Evolutionary conservation across 495 filamentous ascomycete species (phyloP).

Genomic region (Extremus antarcticus): DNA sequence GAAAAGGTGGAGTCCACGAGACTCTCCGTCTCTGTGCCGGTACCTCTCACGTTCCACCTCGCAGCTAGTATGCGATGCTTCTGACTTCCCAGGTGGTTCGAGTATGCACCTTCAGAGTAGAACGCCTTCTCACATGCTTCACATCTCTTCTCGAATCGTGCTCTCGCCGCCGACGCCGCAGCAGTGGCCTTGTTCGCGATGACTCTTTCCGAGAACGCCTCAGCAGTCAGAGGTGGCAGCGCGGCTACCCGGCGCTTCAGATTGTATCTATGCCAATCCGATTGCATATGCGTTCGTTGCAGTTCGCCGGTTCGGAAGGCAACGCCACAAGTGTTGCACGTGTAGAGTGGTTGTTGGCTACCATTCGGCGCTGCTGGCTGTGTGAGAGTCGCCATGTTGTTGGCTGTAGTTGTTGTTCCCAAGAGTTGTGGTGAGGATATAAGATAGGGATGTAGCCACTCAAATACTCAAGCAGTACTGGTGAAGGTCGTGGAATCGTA

Average conservation of each 20-base stretch:
- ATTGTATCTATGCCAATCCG: slow-evolving; percentile 86
- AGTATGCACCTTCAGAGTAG: slow-evolving; percentile 90
- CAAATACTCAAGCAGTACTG: not conserved
- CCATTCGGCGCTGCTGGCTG: slow-evolving; percentile 3
- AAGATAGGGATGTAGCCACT: not conserved
- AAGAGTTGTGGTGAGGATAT: not conserved
- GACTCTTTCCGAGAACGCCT: slow-evolving; percentile 92
- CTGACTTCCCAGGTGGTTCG: slow-evolving; percentile 82
- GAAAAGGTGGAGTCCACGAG: slow-evolving; percentile 87
- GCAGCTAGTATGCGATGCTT: slow-evolving; percentile 70
- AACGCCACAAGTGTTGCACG: slow-evolving; percentile 95
- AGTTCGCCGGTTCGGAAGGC: slow-evolving; percentile 87
- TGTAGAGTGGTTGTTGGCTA: slow-evolving; percentile 65
- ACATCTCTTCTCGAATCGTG: slow-evolving; percentile 77
- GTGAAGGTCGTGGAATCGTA: not conserved
- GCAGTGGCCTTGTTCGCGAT: slow-evolving; percentile 80
- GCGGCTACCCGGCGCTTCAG: slow-evolving; percentile 90
- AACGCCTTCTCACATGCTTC: slow-evolving; percentile 80
- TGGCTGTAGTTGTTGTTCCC: not conserved
- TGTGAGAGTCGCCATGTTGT: slow-evolving; percentile 14
- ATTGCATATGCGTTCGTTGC: slow-evolving; percentile 93
- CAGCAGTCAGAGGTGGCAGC: slow-evolving; percentile 81
- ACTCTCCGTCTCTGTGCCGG: slow-evolving; percentile 40
- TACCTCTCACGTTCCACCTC: slow-evolving; percentile 28
- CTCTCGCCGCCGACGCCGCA: slow-evolving; percentile 74